Evolutionary conservation across 345 rosid species (phyloP).

Genomic region (Hibiscus trionum): DNA sequence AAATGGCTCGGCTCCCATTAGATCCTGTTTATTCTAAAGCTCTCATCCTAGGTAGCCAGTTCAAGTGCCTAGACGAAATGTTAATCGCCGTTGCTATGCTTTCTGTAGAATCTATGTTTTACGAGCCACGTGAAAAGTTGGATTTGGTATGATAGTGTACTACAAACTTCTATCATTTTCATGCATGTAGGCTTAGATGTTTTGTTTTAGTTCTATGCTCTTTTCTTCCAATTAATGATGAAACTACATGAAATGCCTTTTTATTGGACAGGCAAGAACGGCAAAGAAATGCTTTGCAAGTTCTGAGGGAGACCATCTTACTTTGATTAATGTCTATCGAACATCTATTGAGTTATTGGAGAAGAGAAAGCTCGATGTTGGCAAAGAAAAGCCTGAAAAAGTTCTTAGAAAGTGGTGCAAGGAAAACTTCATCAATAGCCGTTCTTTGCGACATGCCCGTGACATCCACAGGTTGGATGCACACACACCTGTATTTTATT

Average conservation of each 20-base stretch:
- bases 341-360: conserved; percentile 58
- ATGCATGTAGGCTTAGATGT: not conserved
- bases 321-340: conserved; percentile 74
- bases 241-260: not conserved
- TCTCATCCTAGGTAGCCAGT: conserved; percentile 65
- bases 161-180: not conserved
- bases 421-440: conserved; percentile 66
- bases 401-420: conserved; percentile 79
- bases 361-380: conserved; percentile 36
- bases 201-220: not conserved
- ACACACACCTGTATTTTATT: not conserved
- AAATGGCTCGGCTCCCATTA: conserved; percentile 89
- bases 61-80: conserved; percentile 90
- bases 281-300: conserved; percentile 73
- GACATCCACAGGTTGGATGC: conserved; percentile 58
- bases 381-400: conserved; percentile 45
- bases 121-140: conserved; percentile 64
- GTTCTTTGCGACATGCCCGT: conserved; percentile 76
- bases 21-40: conserved; percentile 88
- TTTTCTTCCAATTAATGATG: not conserved
- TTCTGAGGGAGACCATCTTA: conserved; percentile 85
- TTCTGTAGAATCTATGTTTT: conserved; percentile 78
- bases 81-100: conserved; percentile 90
- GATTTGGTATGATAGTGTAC: conserved; percentile 40
- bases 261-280: conserved; percentile 51